phyloP scores from a whole-genome alignment of 495 filamentous ascomycete genomes.

The Jackrogersella minutella region DNA sequence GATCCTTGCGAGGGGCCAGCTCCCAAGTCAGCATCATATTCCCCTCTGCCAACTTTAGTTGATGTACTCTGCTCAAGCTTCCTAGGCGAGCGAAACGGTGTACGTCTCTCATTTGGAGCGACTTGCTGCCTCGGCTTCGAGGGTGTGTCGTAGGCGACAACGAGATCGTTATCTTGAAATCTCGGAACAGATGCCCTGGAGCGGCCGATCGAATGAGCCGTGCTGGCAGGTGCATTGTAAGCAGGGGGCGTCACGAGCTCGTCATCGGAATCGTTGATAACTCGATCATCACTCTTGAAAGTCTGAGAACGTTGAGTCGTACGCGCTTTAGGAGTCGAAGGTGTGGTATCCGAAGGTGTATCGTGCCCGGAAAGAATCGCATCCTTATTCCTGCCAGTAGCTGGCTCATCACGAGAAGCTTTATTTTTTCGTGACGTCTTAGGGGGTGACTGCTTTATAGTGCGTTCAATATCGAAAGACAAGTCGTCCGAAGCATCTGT shows the following conservation, averaged over 20 bases:
- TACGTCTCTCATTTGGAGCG: slow-evolving; percentile 19
- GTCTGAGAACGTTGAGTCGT: background rate
- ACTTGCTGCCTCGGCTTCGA: slow-evolving; percentile 24
- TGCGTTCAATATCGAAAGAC: slow-evolving; percentile 4
- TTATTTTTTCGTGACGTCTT: slow-evolving; percentile 25
- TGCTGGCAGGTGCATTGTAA: slow-evolving; percentile 24
- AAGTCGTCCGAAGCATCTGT: slow-evolving; percentile 16
- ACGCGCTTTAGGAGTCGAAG: slow-evolving; percentile 22
- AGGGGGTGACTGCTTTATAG: slow-evolving; percentile 31
- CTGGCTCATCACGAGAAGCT: background rate
- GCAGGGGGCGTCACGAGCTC: slow-evolving; percentile 47
- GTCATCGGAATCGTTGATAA: slow-evolving; percentile 62
- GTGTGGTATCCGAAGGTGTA: slow-evolving; percentile 6
- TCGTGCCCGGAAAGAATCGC: background rate
- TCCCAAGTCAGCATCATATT: slow-evolving; percentile 5
- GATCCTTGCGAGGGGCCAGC: slow-evolving; percentile 21
- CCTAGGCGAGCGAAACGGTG: slow-evolving; percentile 30
- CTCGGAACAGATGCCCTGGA: slow-evolving; percentile 20
- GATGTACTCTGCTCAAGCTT: slow-evolving; percentile 22
- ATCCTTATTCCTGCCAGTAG: background rate
- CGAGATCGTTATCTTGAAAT: slow-evolving; percentile 24
- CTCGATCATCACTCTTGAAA: slow-evolving; percentile 30
- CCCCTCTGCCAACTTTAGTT: slow-evolving; percentile 6
- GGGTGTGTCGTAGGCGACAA: slow-evolving; percentile 37
- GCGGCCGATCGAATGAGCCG: slow-evolving; percentile 26